Base-by-base conservation (phyloP, 2,329 filamentous ascomycete genomes). In the Metarhizium rileyi region DNA sequence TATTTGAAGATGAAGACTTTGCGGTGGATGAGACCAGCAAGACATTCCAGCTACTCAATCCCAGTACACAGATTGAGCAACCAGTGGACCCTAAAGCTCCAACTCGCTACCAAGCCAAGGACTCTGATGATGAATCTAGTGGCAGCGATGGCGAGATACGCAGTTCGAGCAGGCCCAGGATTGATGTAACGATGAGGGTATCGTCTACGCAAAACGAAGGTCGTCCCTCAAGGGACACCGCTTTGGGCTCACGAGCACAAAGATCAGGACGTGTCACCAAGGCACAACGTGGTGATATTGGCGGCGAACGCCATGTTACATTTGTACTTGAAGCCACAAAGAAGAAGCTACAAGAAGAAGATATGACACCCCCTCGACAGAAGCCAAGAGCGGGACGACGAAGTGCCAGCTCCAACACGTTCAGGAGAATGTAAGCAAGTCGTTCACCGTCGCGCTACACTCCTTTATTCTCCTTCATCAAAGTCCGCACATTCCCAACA, bases 1-100 rank as follows among this genome's bases (percentile, higher is more conserved):
- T 98, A 53, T 98, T 97, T 70, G 84, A 96, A 63, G 89, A 97
- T 65, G 86, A 90, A 59, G 90, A 95, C 50, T 97, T 95, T 66
- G 80, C 80, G 59, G 87, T 98, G 52, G 91, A 98, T 65, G 93
- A 98, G 70, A 84, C 72, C 36, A 94, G 85, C 55, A 77, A 82
- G 60, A 91, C 97, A 66, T 98, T 95, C 73, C 80, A 83, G 52
- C 77, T 84, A 43, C 82, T 95, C 68, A 98, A 98, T 64, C 89
- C 93, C 4, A 95, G 88, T 66, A 93, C 88, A 4, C 61, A 72
- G n/a, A 63, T 73, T 50, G 61, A 66, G 43, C 64, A 63, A n/a
- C 58, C 58, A 38, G 54, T 54, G 27, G 57, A 62, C 50, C 54
- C 62, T 46, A 61, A 77, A 56, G 62, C 61, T 43, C 61, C 63